These are phyloP conservation scores for Aphanocladium album DNA, from an alignment of 2,329 filamentous ascomycete species.

Conservation along the genomic window DNA sequence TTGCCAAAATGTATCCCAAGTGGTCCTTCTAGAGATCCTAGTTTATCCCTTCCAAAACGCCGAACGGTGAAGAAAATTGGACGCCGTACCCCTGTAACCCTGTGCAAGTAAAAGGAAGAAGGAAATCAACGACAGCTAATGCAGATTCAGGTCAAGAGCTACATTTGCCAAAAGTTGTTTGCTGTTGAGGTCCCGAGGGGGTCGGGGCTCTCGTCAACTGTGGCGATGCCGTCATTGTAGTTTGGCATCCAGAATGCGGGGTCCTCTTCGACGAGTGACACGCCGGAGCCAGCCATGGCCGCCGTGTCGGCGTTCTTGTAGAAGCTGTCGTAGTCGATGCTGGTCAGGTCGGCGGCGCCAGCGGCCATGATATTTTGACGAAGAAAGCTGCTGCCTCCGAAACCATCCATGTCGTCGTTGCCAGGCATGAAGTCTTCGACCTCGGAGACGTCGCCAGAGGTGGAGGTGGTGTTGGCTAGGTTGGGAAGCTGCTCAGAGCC, in stretches of 20 bases:
- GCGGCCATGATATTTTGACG: slow-evolving; percentile 38
- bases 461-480: slow-evolving; percentile 53
- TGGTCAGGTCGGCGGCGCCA: slow-evolving; percentile 39
- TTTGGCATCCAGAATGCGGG: slow-evolving; percentile 45
- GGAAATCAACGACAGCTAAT: not conserved
- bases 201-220: slow-evolving; percentile 33
- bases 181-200: slow-evolving; percentile 27
- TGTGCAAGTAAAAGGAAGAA: not conserved
- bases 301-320: slow-evolving; percentile 44
- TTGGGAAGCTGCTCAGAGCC: slow-evolving; percentile 51
- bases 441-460: slow-evolving; percentile 63
- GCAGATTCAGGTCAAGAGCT: not conserved
- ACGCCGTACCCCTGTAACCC: slow-evolving; percentile 2
- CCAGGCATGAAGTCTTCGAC: slow-evolving; percentile 54
- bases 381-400: slow-evolving; percentile 43
- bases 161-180: slow-evolving; percentile 33
- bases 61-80: not conserved
- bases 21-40: slow-evolving; percentile 11
- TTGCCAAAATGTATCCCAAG: slow-evolving; percentile 7
- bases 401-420: slow-evolving; percentile 42
- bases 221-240: slow-evolving; percentile 32
- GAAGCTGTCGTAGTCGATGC: slow-evolving; percentile 53
- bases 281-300: slow-evolving; percentile 35
- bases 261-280: slow-evolving; percentile 49
- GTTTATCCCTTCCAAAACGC: slow-evolving; percentile 8